Conservation (phyloP, 495 filamentous ascomycete species). For the Neurospora tetraspora region DNA sequence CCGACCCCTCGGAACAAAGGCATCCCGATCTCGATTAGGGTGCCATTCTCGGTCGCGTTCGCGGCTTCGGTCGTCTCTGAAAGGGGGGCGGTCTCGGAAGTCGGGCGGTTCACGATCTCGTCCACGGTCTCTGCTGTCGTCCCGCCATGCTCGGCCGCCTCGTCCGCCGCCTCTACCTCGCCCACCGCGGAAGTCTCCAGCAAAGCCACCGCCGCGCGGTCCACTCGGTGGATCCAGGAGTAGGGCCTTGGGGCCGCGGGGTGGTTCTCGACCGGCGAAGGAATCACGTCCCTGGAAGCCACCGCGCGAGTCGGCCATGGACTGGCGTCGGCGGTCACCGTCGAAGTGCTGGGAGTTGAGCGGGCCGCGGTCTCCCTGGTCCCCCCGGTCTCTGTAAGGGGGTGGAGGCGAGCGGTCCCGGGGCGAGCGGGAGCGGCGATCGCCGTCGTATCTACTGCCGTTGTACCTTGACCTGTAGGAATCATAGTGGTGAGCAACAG, state of each 20-base stretch:
- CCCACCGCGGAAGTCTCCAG: constrained; percentile 36
- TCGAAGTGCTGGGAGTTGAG: constrained; percentile 34
- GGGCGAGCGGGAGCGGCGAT: constrained; percentile 41
- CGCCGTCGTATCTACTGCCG: constrained; percentile 35
- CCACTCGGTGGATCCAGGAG: constrained; percentile 52
- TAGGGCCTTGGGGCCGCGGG: constrained; percentile 60
- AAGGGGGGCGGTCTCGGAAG: constrained; percentile 38
- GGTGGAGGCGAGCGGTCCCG: constrained; percentile 46
- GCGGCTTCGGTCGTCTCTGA: constrained; percentile 38
- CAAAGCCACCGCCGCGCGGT: constrained; percentile 38
- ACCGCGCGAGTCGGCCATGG: constrained; percentile 39
- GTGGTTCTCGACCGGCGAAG: constrained; percentile 40
- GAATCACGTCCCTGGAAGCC: constrained; percentile 21
- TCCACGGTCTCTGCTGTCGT: constrained; percentile 53
- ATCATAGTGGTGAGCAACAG: constrained; percentile 10
- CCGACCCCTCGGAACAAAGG: constrained; percentile 29
- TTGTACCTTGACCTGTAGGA: constrained; percentile 35
- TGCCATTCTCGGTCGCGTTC: constrained; percentile 33
- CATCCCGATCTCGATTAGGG: constrained; percentile 26
- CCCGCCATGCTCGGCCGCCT: constrained; percentile 38
- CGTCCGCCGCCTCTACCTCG: constrained; percentile 27
- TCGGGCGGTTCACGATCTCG: constrained; percentile 46
- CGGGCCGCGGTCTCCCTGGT: constrained; percentile 27
- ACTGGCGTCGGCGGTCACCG: constrained; percentile 36
- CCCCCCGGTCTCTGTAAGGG: constrained; percentile 40